Evolutionary conservation across 176 grass and related monocot genomes (phyloP).

Genomic region (Triticum urartu): DNA sequence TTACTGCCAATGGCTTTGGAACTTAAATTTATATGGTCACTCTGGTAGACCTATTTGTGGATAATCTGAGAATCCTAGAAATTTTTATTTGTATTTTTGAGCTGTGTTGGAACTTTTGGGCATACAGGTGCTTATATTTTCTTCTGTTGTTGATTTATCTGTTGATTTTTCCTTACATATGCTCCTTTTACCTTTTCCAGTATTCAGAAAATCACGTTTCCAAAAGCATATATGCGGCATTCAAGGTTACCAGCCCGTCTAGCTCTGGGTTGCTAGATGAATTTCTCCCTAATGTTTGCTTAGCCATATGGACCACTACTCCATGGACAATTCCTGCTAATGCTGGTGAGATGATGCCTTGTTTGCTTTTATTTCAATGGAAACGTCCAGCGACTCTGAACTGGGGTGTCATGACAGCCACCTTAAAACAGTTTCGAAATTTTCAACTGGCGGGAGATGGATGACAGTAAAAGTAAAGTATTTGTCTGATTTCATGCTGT

Average conservation of each 20-base stretch:
- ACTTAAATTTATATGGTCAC: not conserved
- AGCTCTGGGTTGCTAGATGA: constrained; percentile 59
- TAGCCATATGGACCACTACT: constrained; percentile 96
- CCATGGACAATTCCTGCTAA: constrained; percentile 99
- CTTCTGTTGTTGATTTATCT: constrained; percentile 12
- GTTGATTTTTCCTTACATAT: constrained; percentile 15
- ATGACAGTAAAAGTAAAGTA: not conserved
- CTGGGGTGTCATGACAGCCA: not conserved
- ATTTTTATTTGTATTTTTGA: constrained; percentile 28
- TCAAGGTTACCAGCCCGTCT: constrained; percentile 70
- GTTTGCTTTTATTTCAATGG: constrained; percentile 34
- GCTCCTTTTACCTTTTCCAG: constrained; percentile 46
- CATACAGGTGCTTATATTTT: not conserved
- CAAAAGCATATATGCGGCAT: constrained; percentile 92
- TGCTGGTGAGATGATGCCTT: constrained; percentile 74
- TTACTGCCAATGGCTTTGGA: not conserved
- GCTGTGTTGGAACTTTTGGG: not conserved
- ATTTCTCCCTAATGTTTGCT: constrained; percentile 74
- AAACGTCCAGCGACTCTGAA: constrained; percentile 21
- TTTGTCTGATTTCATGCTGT: constrained; percentile 12
- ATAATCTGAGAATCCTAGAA: not conserved
- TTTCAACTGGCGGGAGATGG: not conserved
- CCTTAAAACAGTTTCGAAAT: not conserved
- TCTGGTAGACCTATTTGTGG: not conserved
- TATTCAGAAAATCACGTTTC: constrained; percentile 91